Conservation (phyloP, 805 yeast species). For the Danielia oregonensis region DNA sequence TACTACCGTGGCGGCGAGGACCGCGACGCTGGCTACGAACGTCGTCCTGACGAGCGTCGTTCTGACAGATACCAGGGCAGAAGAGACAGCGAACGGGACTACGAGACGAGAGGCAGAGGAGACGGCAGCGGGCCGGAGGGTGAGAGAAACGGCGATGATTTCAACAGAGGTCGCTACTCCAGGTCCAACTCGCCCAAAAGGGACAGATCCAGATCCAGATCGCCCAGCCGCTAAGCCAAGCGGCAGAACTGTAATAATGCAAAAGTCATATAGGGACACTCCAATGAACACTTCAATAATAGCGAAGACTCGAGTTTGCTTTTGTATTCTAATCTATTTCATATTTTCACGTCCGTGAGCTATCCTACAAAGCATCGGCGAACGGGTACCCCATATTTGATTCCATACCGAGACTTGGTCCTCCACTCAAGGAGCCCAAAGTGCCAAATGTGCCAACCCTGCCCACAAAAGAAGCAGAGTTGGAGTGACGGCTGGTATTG, state of each 20-base stretch:
- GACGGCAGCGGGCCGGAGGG: slow-evolving; percentile 4
- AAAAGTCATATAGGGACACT: no score
- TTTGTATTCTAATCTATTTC: no score
- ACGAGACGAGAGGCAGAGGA: slow-evolving; percentile 8
- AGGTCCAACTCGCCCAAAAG: slow-evolving; percentile 33
- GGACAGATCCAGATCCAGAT: slow-evolving; percentile 38
- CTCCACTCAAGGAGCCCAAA: not conserved
- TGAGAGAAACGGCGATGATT: slow-evolving; percentile 14
- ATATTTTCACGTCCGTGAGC: no score
- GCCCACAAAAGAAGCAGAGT: slow-evolving; percentile 1
- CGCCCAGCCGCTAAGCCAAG: slow-evolving; percentile 19
- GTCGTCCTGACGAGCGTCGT: slow-evolving; percentile 9
- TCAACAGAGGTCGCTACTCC: slow-evolving; percentile 23
- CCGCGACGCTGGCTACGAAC: slow-evolving; percentile 10
- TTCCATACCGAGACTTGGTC: not conserved
- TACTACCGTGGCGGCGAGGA: slow-evolving; percentile 17
- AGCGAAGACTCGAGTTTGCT: no score
- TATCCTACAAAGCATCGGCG: not conserved
- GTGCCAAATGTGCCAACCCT: not conserved
- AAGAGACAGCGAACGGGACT: slow-evolving; percentile 12
- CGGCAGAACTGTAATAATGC: not conserved
- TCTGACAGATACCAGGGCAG: slow-evolving; percentile 8
- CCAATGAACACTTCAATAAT: no score
- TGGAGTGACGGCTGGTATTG: slow-evolving; percentile 11
- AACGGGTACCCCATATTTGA: not conserved